Conservation (phyloP, 495 filamentous ascomycete genomes). For the Bombardia bombarda region DNA sequence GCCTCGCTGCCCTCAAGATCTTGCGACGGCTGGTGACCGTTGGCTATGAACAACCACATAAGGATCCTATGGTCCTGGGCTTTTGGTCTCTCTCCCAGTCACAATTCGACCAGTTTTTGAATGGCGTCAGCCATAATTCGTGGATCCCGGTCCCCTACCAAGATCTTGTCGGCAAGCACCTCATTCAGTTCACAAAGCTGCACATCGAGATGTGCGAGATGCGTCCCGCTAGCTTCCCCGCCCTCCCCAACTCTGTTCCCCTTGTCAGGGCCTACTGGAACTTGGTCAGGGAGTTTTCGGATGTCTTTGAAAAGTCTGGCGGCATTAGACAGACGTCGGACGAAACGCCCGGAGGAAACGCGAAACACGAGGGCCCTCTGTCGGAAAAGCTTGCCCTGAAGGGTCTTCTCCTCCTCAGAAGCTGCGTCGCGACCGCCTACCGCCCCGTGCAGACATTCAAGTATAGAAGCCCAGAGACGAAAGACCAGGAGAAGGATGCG, state of each 20-base stretch:
- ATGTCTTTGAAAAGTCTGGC: conserved; percentile 50
- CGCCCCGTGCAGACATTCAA: conserved; percentile 72
- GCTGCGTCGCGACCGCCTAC: conserved; percentile 76
- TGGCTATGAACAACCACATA: conserved; percentile 78
- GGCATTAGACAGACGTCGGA: conserved; percentile 38
- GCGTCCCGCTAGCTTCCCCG: conserved; percentile 72
- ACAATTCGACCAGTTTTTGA: conserved; percentile 65
- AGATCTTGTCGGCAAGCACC: conserved; percentile 67
- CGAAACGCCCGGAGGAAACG: conserved; percentile 40
- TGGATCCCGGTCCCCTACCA: conserved; percentile 36
- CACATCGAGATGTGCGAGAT: conserved; percentile 72
- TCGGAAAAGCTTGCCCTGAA: conserved; percentile 71
- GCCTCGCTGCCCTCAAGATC: conserved; percentile 68
- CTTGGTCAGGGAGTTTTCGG: conserved; percentile 64
- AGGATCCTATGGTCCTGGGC: conserved; percentile 60
- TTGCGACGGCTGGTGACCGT: conserved; percentile 70
- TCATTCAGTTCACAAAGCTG: conserved; percentile 83
- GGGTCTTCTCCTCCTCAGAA: conserved; percentile 73
- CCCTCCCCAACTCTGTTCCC: conserved; percentile 66
- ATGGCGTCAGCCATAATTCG: conserved; percentile 39
- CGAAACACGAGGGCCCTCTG: conserved; percentile 49
- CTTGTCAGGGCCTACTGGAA: conserved; percentile 79
- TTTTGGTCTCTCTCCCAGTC: conserved; percentile 66
- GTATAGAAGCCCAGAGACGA: conserved; percentile 61
- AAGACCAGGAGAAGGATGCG: conserved; percentile 59